A percentile compares a stretch with the other conserved stretches of the same genome.
phyloP scores from a whole-genome alignment of 805 yeast species.

The Scheffersomyces stipitis region DNA sequence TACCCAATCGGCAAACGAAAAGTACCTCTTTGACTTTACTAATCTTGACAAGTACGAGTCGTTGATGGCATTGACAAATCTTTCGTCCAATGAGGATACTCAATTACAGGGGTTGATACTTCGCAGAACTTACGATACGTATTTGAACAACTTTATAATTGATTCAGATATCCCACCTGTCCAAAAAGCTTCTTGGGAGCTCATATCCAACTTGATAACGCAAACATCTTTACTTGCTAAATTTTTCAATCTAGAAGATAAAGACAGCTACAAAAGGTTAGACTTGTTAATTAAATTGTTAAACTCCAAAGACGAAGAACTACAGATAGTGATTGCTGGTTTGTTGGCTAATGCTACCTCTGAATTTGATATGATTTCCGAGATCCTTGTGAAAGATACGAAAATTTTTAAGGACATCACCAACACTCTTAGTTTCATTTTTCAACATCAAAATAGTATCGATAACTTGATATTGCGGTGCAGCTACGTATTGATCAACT shows the following conservation, averaged over 20 bases:
- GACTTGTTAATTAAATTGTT: conserved; percentile 31
- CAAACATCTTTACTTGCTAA: conserved; percentile 46
- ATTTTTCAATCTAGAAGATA: conserved; percentile 53
- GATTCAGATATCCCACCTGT: conserved; percentile 40
- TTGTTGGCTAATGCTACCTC: conserved; percentile 41
- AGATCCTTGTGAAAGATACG: conserved; percentile 18
- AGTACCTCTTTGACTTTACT: conserved; percentile 29
- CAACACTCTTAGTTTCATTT: conserved; percentile 18
- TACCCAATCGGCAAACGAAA: conserved; percentile 5
- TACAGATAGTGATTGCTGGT: conserved; percentile 36
- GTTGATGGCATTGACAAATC: conserved; percentile 65
- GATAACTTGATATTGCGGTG: conserved; percentile 30
- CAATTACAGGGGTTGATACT: conserved; percentile 35
- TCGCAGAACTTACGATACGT: conserved; percentile 49
- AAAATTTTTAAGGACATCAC: conserved; percentile 16
- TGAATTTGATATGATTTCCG: conserved; percentile 36
- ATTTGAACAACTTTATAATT: conserved; percentile 40
- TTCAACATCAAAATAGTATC: conserved; percentile 21
- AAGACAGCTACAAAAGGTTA: conserved; percentile 28
- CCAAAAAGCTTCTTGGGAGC: conserved; percentile 62
- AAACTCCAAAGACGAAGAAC: conserved; percentile 27
- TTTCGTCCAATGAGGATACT: conserved; percentile 47
- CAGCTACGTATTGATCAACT: conserved; percentile 19
- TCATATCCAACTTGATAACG: conserved; percentile 58
- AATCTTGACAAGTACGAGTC: conserved; percentile 52